These are phyloP conservation scores for Penicillium janthinellum DNA, from an alignment of 2,329 filamentous ascomycete species.

Conservation along the genomic window DNA sequence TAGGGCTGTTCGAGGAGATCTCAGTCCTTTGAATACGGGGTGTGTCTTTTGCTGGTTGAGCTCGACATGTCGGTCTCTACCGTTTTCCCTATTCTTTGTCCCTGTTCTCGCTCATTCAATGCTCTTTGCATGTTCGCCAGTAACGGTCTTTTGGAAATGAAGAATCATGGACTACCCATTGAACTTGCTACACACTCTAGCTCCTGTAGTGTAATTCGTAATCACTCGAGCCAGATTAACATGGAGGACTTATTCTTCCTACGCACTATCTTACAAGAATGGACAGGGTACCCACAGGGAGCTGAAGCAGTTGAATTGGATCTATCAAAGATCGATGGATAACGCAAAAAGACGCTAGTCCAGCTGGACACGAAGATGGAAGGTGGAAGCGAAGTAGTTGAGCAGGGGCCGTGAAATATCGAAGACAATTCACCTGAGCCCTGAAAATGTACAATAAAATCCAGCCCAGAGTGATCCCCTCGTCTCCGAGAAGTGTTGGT, in stretches of 20 bases:
- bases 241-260: background rate
- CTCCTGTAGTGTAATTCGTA: background rate
- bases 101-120: slow-evolving; percentile 21
- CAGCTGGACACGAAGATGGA: background rate
- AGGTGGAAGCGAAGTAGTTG: background rate
- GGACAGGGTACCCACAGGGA: background rate
- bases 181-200: background rate
- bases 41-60: slow-evolving; percentile 9
- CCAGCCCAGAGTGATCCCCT: background rate
- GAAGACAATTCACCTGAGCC: slow-evolving; percentile 1
- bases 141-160: slow-evolving; percentile 19
- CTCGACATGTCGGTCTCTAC: slow-evolving; percentile 8
- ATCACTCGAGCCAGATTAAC: background rate
- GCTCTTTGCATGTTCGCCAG: slow-evolving; percentile 13
- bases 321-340: slow-evolving; percentile 22
- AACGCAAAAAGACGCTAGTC: slow-evolving; percentile 3
- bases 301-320: slow-evolving; percentile 12
- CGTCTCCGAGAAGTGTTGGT: too few relatives aligned
- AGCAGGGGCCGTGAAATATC: background rate
- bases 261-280: background rate
- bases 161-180: slow-evolving; percentile 11
- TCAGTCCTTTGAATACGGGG: slow-evolving; percentile 13
- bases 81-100: background rate
- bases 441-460: slow-evolving; percentile 19
- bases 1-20: slow-evolving; percentile 11